Percentiles rank a stretch among this genome's conserved stretches.
Conservation (phyloP, 768 basidiomycete species). For the Boletales sp. region DNA sequence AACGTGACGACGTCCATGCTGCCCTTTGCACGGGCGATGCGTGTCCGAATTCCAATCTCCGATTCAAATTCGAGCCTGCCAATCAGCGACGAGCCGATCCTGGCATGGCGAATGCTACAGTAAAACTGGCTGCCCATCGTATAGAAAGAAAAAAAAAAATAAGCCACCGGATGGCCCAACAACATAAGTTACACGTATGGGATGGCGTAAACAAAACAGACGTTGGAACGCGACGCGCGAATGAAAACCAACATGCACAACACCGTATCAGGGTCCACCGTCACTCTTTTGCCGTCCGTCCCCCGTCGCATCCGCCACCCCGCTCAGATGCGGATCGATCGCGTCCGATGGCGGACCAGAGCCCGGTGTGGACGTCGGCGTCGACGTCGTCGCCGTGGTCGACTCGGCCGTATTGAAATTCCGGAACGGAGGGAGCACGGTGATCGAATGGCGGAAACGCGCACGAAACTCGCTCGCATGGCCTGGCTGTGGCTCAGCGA, state of each 20-base stretch:
- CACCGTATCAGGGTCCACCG: constrained; percentile 22
- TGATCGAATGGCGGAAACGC: constrained; percentile 60
- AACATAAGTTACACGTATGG: constrained; percentile 15
- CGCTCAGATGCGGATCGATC: constrained; percentile 31
- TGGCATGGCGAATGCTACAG: no score
- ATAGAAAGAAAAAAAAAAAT: background rate
- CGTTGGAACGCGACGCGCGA: background rate
- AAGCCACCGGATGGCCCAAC: background rate
- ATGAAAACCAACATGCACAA: constrained; percentile 16
- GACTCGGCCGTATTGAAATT: constrained; percentile 28
- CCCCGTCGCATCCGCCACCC: constrained; percentile 20
- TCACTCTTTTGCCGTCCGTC: constrained; percentile 25
- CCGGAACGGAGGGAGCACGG: constrained; percentile 60
- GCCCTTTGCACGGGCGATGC: constrained; percentile 12
- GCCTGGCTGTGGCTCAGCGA: constrained; percentile 29
- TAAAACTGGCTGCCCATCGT: background rate
- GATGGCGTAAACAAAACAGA: background rate
- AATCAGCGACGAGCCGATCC: background rate
- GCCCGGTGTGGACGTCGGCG: constrained; percentile 33
- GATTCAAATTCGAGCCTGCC: constrained; percentile 15
- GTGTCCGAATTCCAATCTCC: constrained; percentile 23
- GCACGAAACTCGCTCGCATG: constrained; percentile 56
- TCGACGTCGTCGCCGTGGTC: constrained; percentile 30
- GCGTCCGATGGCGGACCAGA: constrained; percentile 32
- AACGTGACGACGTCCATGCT: constrained; percentile 11